These are phyloP conservation scores for Neospermospora avenae DNA, from an alignment of 2,329 filamentous ascomycete species.

Conservation along the genomic window DNA sequence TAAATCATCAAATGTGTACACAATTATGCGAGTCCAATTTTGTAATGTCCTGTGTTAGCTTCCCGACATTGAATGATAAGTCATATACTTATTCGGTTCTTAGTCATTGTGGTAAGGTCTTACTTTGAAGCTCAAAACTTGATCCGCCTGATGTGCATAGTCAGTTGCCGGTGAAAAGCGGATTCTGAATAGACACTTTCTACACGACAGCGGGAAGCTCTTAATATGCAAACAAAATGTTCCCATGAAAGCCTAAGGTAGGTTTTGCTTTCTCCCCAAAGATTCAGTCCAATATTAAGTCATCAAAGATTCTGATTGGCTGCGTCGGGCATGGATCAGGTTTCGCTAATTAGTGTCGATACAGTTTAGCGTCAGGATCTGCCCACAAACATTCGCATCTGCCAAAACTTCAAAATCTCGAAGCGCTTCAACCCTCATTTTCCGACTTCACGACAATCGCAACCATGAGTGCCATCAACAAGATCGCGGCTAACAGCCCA, in stretches of 20 bases:
- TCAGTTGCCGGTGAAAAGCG: not conserved
- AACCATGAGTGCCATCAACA: slow-evolving; percentile 79
- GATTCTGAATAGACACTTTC: not conserved
- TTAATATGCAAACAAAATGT: no score
- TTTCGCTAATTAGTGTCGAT: not conserved
- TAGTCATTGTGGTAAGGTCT: no score
- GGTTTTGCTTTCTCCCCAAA: not conserved
- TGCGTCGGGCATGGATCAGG: not conserved
- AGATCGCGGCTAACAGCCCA: slow-evolving; percentile 97
- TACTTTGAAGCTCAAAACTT: no score
- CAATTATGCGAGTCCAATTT: no score
- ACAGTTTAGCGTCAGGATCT: not conserved
- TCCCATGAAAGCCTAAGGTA: no score
- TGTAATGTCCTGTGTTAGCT: no score
- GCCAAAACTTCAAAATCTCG: not conserved
- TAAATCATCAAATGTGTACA: no score
- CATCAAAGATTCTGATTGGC: not conserved
- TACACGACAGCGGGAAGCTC: no score
- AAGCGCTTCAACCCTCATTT: not conserved
- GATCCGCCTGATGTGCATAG: not conserved
- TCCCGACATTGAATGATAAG: no score
- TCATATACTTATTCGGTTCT: no score
- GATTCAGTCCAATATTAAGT: not conserved
- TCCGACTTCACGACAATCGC: slow-evolving; percentile 32
- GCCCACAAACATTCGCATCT: not conserved